Percentiles rank a stretch among this genome's conserved stretches.
These are phyloP conservation scores for Ogataea methanolica DNA, from an alignment of 805 yeast genomes.

Conservation along the genomic window DNA sequence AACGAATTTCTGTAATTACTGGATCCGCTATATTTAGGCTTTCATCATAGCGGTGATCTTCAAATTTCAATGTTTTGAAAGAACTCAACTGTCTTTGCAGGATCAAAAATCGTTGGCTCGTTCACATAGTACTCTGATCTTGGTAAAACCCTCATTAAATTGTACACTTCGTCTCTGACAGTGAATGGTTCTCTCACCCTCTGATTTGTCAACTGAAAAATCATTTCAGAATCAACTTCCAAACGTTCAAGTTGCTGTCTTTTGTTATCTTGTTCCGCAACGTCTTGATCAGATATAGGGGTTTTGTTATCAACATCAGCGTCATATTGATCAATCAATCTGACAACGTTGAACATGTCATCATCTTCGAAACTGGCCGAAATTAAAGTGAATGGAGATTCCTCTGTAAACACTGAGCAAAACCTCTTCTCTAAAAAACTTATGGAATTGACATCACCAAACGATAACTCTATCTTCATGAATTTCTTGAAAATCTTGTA, in stretches of 20 bases:
- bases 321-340: slow-evolving; percentile 29
- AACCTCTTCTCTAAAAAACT: slow-evolving; percentile 63
- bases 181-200: slow-evolving; percentile 19
- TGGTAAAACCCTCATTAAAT: slow-evolving; percentile 55
- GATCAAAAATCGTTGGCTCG: slow-evolving; percentile 47
- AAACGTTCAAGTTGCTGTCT: slow-evolving; percentile 7
- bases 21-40: neutral
- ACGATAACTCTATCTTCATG: slow-evolving; percentile 62
- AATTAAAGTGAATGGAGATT: slow-evolving; percentile 30
- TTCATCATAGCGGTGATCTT: neutral
- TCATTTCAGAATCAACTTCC: slow-evolving; percentile 15
- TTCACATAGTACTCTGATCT: slow-evolving; percentile 49
- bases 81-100: slow-evolving; percentile 42
- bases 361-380: slow-evolving; percentile 16
- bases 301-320: slow-evolving; percentile 4
- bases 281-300: slow-evolving; percentile 4
- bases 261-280: slow-evolving; percentile 11
- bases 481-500: slow-evolving; percentile 51
- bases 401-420: slow-evolving; percentile 60
- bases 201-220: slow-evolving; percentile 16
- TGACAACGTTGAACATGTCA: slow-evolving; percentile 28
- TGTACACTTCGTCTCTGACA: slow-evolving; percentile 40
- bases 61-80: slow-evolving; percentile 16
- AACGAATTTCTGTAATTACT: neutral
- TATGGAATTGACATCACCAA: slow-evolving; percentile 67